A percentile compares a stretch with the other conserved stretches of the same genome.
These are phyloP conservation scores for Xerocomus nothofagi DNA, from an alignment of 1,284 basidiomycete species.

Conservation along the genomic window DNA sequence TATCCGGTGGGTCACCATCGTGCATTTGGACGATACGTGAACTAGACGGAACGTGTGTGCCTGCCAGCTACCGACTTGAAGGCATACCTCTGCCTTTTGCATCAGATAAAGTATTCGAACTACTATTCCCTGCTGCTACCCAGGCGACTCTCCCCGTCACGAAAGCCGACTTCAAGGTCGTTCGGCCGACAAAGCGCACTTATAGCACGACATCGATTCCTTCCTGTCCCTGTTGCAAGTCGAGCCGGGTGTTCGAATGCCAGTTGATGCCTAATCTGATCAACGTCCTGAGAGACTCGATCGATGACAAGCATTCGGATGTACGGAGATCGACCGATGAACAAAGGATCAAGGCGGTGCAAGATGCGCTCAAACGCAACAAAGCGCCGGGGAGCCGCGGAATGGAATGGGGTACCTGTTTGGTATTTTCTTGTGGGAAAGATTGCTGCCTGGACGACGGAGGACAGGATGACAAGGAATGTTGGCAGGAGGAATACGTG, in stretches of 20 bases:
- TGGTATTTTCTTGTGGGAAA: constrained; percentile 75
- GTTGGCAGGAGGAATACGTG: constrained; percentile 74
- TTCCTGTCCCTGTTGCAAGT: constrained; percentile 59
- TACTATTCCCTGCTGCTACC: constrained; percentile 62
- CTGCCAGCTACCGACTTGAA: constrained; percentile 70
- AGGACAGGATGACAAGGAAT: constrained; percentile 43
- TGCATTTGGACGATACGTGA: constrained; percentile 1
- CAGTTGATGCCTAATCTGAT: constrained; percentile 88
- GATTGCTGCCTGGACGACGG: constrained; percentile 61
- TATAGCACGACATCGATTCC: constrained; percentile 52
- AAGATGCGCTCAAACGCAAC: constrained; percentile 48
- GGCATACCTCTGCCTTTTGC: constrained; percentile 76
- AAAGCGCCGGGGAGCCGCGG: constrained; percentile 44
- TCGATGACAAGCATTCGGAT: constrained; percentile 25
- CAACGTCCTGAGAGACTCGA: constrained; percentile 53
- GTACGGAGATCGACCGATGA: constrained; percentile 51
- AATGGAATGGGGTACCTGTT: constrained; percentile 84
- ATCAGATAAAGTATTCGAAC: constrained; percentile 64
- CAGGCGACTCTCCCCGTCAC: constrained; percentile 50
- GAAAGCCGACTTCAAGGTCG: constrained; percentile 58
- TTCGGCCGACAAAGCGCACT: constrained; percentile 45
- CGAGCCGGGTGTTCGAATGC: constrained; percentile 72
- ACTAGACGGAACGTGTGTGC: background rate
- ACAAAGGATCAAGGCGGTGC: constrained; percentile 56
- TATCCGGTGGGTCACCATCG: constrained; percentile 54